A percentile compares a stretch with the other conserved stretches of the same genome.
Evolutionary conservation across 305 asterid species (phyloP).

Genomic region (Fraxinus albicans): DNA sequence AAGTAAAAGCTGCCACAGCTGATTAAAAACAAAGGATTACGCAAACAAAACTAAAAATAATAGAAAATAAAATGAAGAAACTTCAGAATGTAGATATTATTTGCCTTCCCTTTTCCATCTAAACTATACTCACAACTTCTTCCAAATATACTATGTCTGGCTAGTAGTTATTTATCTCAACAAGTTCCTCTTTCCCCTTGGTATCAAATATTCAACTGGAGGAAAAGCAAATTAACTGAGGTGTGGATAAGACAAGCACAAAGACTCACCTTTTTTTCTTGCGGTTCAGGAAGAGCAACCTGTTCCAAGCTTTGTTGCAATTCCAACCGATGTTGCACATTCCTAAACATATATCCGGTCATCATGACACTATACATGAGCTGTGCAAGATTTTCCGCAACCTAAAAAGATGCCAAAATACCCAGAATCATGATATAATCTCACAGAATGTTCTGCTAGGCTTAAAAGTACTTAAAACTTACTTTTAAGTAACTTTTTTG

Average conservation of each 20-base stretch:
- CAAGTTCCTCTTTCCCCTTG: not conserved
- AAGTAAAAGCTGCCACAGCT: not conserved
- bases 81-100: not conserved
- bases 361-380: conserved; percentile 95
- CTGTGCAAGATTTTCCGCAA: conserved; percentile 93
- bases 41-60: not conserved
- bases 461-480: not conserved
- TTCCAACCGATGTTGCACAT: conserved; percentile 85
- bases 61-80: not conserved
- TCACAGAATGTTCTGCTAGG: not conserved
- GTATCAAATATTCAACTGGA: conserved; percentile 8
- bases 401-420: conserved; percentile 40
- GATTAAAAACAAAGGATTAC: not conserved
- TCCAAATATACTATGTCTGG: not conserved
- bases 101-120: not conserved
- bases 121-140: conserved; percentile 4
- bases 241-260: conserved; percentile 3
- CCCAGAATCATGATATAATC: conserved; percentile 22
- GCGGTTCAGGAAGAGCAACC: conserved; percentile 90
- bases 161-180: not conserved
- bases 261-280: conserved; percentile 48
- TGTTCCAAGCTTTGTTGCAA: conserved; percentile 95
- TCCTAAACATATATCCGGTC: conserved; percentile 98
- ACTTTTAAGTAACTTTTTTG: not conserved
- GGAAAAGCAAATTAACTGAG: conserved; percentile 7